Base-by-base conservation (phyloP, 2,329 filamentous ascomycete genomes). In the Sporothrix phasma region DNA sequence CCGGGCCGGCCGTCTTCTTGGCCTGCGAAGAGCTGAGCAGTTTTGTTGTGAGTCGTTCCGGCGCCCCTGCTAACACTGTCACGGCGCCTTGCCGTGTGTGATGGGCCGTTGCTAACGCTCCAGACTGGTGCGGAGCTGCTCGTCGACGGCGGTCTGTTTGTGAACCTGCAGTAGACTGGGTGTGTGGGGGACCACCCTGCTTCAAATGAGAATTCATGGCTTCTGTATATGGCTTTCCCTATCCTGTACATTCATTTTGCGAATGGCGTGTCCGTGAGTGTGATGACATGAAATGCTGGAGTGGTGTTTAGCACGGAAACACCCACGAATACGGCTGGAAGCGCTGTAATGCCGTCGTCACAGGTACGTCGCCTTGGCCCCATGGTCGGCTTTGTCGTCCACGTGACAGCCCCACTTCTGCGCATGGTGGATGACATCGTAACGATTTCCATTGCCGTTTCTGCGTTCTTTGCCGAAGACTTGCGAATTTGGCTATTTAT, bases 101-200 rank as follows among this genome's bases (percentile, higher is more conserved):
- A 49, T 24, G 11, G 22, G 17, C 29, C n/a, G 2, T 10, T 47
- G 45, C 61, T 63, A 41, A 63, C 60, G 29, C 22, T 39, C 17
- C 19, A 66, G 65, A 89, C 82, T 66, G 88, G 87, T 0, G 83
- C 87, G 10, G 86, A 89, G 72, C 69, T 91, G 63, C 73, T 91
- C 46, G 88, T 90, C 10, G 88, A 91, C 74, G 88, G 88, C 10
- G 88, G 88, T 0, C 73, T 88, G 64, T 91, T 87, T 76, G 87
- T 90, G 5, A 89, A 90, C 73, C 75, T 90, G 67, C 86, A 89
- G 70, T 70, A 63, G 41, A n/a, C 1, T 37, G 34, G 34, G 2
- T 37, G 34, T 2, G 5, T n/a, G 1, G 34, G 19, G 53, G 11
- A 29, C 43, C n/a, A n/a, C n/a, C n/a, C n/a, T n/a, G n/a, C n/a